Percentiles rank a stretch among this genome's conserved stretches.
These are phyloP conservation scores for Prunus yedoensis DNA, from an alignment of 331 rosid species.

Conservation along the genomic window DNA sequence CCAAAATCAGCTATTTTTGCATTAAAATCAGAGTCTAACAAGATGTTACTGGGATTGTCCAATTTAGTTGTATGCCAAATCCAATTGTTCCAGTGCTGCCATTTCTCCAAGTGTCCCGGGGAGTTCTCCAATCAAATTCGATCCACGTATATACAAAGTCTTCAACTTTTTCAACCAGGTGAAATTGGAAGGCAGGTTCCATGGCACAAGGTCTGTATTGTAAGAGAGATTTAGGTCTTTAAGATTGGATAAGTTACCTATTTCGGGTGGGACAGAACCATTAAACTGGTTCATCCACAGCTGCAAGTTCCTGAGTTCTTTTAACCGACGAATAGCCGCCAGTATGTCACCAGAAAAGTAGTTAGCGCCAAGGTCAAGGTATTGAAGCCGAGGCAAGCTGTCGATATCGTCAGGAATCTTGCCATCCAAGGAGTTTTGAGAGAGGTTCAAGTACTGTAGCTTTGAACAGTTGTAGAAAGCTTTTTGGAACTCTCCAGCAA, in stretches of 20 bases:
- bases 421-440: conserved; percentile 54
- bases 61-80: conserved; percentile 40
- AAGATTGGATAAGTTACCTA: conserved; percentile 62
- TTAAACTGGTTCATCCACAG: conserved; percentile 39
- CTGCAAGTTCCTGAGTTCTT: conserved; percentile 39
- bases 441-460: conserved; percentile 49
- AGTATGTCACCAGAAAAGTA: conserved; percentile 64
- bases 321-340: conserved; percentile 40
- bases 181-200: conserved; percentile 42
- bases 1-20: conserved; percentile 92
- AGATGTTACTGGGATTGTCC: conserved; percentile 70
- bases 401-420: conserved; percentile 54
- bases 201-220: conserved; percentile 20
- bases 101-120: conserved; percentile 49
- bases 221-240: conserved; percentile 32
- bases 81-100: conserved; percentile 48
- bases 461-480: conserved; percentile 59
- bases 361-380: conserved; percentile 44
- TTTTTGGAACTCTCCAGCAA: conserved; percentile 58
- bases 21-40: conserved; percentile 70
- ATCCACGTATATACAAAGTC: conserved; percentile 16
- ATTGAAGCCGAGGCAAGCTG: conserved; percentile 35
- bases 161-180: conserved; percentile 58
- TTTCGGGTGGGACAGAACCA: conserved; percentile 58
- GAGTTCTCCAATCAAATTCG: conserved; percentile 49